Evolutionary conservation across 495 filamentous ascomycete species (phyloP), one percentile per base, ranked within the genome.

Genomic region (Aspergillus bridgeri): DNA sequence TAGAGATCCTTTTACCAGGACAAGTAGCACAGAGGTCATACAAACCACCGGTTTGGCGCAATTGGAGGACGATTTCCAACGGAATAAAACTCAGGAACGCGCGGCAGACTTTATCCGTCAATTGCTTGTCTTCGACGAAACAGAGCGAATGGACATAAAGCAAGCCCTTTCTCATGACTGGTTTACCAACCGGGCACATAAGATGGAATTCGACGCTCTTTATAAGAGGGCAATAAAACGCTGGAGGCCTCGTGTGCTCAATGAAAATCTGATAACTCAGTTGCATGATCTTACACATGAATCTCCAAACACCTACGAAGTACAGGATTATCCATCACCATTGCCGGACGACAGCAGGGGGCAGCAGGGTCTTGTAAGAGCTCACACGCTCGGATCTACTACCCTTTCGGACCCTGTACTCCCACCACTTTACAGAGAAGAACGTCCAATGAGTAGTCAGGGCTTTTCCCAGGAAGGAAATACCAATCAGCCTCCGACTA

Each of bases 81-180:
- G 78, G 75, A 57, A 67, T 8, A 47, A 65, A 0, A 68, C 84
- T 6, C 69, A 74, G 21, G 20, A 60, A 0, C 59, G 74, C 27
- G 75, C 82, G 4, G 76, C 77, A 59, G 71, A 81, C 22, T 88
- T 89, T 55, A 68, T 89, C 42, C 72, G 63, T 15, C 68, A 65
- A 20, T 77, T 87, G 22, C 72, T 89, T 0, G 69, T 75, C 7
- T 65, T 80, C 3, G 75, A 85, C 47, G 80, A 83, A 54, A 57
- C 60, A 0, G 43, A 63, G 33, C 75, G 87, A 23, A 75, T 86
- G 69, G 78, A 76, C 42, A 83, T 77, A 5, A 73, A 71, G 11
- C 62, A 84, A 68, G 85, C 85, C 5, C 64, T 86, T 56, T 23
- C 62, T 17, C 85, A 90, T 70, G 29, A 51, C 13, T 90, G 87